phyloP scores from a whole-genome alignment of 2,329 filamentous ascomycete species.

The Zymoseptoria crescenta region DNA sequence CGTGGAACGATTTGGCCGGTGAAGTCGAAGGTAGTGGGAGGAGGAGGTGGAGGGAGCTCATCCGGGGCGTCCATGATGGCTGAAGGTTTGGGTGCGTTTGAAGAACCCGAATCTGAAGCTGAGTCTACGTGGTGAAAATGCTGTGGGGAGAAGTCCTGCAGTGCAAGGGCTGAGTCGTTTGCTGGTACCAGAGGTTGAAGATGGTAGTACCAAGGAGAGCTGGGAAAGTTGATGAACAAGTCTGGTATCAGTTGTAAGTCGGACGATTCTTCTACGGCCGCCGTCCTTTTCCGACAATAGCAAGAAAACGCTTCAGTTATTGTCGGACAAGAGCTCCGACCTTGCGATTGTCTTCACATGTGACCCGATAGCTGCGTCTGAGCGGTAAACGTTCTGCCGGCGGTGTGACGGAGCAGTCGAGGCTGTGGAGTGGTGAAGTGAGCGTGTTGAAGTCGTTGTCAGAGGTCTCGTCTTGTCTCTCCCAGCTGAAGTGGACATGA shows the following conservation, averaged over 20 bases:
- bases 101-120: background rate
- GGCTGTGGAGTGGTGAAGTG: background rate
- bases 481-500: background rate
- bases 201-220: background rate
- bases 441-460: background rate
- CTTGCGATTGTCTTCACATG: background rate
- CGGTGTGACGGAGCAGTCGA: background rate
- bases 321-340: background rate
- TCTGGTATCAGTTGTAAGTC: background rate
- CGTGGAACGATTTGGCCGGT: background rate
- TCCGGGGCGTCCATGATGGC: constrained; percentile 2
- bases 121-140: background rate
- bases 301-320: background rate
- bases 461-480: background rate
- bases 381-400: background rate
- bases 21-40: background rate
- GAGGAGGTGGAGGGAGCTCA: constrained; percentile 1
- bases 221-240: background rate
- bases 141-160: background rate
- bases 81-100: background rate
- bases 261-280: background rate
- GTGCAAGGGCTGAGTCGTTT: background rate
- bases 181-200: background rate
- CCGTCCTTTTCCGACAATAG: background rate
- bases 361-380: background rate